Evolutionary conservation across 116 monocot species (phyloP).

Genomic region (Zostera marina): DNA sequence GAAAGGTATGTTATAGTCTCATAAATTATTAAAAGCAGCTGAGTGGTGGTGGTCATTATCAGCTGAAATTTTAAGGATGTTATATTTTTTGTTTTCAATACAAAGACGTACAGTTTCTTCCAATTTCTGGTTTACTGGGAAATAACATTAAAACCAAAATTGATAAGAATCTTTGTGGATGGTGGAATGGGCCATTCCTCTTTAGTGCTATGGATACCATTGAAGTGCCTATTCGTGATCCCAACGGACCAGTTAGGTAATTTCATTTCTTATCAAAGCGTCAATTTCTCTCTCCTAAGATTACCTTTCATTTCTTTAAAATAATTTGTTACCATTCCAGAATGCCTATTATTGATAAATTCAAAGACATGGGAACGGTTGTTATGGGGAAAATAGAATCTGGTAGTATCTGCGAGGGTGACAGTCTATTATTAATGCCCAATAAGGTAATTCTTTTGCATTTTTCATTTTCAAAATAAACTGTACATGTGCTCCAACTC

Average conservation of each 20-base stretch:
- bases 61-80: too few relatives aligned
- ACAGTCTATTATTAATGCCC: constrained; percentile 85
- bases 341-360: constrained; percentile 96
- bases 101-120: constrained; percentile 93
- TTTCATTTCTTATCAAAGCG: neutral
- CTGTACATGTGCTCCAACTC: neutral
- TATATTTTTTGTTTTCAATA: neutral
- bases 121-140: constrained; percentile 84
- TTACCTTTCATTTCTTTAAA: constrained; percentile 2
- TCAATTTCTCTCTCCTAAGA: constrained; percentile 2
- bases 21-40: neutral
- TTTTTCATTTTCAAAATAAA: neutral
- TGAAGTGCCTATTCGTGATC: constrained; percentile 85
- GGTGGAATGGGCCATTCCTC: constrained; percentile 87
- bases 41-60: too few relatives aligned
- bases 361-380: constrained; percentile 97
- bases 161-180: constrained; percentile 53
- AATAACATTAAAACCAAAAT: constrained; percentile 51
- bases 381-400: constrained; percentile 99
- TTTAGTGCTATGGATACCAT: constrained; percentile 72
- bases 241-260: constrained; percentile 69
- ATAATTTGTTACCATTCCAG: constrained; percentile 15
- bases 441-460: constrained; percentile 48
- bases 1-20: constrained; percentile 30
- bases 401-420: constrained; percentile 69